Conservation (phyloP, 768 basidiomycete genomes). For the Boletus bicolor region DNA sequence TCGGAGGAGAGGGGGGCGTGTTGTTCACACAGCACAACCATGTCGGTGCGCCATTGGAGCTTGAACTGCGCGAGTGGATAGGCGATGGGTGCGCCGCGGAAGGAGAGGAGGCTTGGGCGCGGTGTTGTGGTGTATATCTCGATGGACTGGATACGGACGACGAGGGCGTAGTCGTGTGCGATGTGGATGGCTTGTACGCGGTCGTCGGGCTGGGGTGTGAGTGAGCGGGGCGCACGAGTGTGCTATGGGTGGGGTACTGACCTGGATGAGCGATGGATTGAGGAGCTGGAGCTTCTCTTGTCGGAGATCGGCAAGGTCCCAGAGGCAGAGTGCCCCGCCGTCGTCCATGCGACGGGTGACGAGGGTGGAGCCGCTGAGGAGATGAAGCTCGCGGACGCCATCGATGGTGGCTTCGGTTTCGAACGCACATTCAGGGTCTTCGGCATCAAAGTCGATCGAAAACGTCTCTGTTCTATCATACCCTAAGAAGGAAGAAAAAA, state of each 20-base stretch:
- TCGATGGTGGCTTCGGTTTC: conserved; percentile 31
- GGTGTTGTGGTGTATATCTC: conserved; percentile 42
- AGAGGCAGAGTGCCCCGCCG: conserved; percentile 33
- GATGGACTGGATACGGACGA: conserved; percentile 41
- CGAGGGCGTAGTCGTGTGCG: conserved; percentile 41
- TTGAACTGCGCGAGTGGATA: conserved; percentile 45
- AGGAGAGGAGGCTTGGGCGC: conserved; percentile 16
- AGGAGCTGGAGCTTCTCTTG: conserved; percentile 34
- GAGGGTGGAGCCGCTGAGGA: conserved; percentile 37
- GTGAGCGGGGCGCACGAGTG: neutral
- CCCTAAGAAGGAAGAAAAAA: neutral
- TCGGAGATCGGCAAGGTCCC: conserved; percentile 33
- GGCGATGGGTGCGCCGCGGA: conserved; percentile 24
- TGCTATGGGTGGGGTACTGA: conserved; percentile 4
- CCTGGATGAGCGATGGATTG: conserved; percentile 34
- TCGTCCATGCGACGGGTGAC: conserved; percentile 34
- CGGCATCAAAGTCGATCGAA: conserved; percentile 36
- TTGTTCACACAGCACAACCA: conserved; percentile 39
- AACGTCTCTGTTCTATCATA: conserved; percentile 41
- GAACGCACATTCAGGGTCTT: conserved; percentile 39
- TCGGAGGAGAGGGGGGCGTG: neutral
- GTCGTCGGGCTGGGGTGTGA: conserved; percentile 32
- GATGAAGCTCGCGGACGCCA: conserved; percentile 33
- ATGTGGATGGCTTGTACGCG: conserved; percentile 42
- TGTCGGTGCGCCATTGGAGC: conserved; percentile 61